A percentile compares a stretch with the other conserved stretches of the same genome.
phyloP scores from a whole-genome alignment of 495 filamentous ascomycete genomes.

The Penicillium arizonense region DNA sequence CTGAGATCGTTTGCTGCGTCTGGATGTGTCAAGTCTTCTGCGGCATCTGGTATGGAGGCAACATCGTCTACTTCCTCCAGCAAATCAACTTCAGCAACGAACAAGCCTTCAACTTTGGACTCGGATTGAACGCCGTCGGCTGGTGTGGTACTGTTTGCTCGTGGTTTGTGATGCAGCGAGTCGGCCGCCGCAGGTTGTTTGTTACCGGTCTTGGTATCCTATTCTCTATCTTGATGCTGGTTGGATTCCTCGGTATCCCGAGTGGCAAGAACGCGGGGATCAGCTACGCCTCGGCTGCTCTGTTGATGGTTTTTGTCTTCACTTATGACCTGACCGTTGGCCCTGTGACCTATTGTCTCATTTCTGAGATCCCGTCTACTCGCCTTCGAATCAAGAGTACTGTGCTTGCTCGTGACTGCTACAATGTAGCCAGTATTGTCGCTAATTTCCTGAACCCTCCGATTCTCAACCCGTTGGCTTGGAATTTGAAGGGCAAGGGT shows the following conservation, averaged over 20 bases:
- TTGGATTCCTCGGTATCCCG: slow-evolving; percentile 67
- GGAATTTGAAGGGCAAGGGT: slow-evolving; percentile 68
- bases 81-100: slow-evolving; percentile 58
- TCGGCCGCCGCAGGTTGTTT: slow-evolving; percentile 66
- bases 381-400: slow-evolving; percentile 73
- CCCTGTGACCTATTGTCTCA: slow-evolving; percentile 71
- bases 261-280: slow-evolving; percentile 48
- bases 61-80: slow-evolving; percentile 71
- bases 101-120: slow-evolving; percentile 61
- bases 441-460: slow-evolving; percentile 66
- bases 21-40: slow-evolving; percentile 78
- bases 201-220: slow-evolving; percentile 65
- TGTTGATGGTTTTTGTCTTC: slow-evolving; percentile 66
- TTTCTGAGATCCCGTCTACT: slow-evolving; percentile 66
- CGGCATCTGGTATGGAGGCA: slow-evolving; percentile 72
- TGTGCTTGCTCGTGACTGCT: slow-evolving; percentile 63
- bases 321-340: slow-evolving; percentile 72
- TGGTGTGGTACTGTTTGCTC: slow-evolving; percentile 66
- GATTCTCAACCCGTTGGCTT: slow-evolving; percentile 66
- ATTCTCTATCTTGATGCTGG: slow-evolving; percentile 60
- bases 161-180: slow-evolving; percentile 65
- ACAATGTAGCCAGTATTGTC: slow-evolving; percentile 67
- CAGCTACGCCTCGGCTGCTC: slow-evolving; percentile 59
- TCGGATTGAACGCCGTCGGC: slow-evolving; percentile 70
- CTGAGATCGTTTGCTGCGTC: slow-evolving; percentile 67